A percentile compares a stretch with the other conserved stretches of the same genome.
Conservation (phyloP, 2,329 filamentous ascomycete genomes). For the Microcyclosporella mali region DNA sequence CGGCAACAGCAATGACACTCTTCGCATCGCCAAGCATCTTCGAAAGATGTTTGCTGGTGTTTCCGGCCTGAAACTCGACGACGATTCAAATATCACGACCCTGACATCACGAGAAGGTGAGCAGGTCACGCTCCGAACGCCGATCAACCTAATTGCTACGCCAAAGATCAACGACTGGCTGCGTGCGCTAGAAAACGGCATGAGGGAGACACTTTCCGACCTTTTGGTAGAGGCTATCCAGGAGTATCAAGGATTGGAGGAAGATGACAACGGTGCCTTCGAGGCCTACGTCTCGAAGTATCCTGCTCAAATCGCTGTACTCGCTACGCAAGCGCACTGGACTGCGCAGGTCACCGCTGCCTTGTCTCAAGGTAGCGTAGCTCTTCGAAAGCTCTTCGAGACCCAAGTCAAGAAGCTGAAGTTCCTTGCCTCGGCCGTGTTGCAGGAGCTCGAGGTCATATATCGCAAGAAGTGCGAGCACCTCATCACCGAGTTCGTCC, state of each 20-base stretch:
- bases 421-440: slow-evolving; percentile 78
- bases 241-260: slow-evolving; percentile 64
- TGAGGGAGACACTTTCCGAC: slow-evolving; percentile 91
- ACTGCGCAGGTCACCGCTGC: slow-evolving; percentile 78
- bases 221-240: slow-evolving; percentile 79
- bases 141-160: slow-evolving; percentile 86
- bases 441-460: slow-evolving; percentile 81
- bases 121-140: slow-evolving; percentile 76
- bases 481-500: slow-evolving; percentile 96
- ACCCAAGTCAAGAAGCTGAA: slow-evolving; percentile 79
- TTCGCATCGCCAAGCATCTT: slow-evolving; percentile 96
- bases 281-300: slow-evolving; percentile 75
- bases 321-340: slow-evolving; percentile 92
- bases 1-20: slow-evolving; percentile 95
- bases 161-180: slow-evolving; percentile 99
- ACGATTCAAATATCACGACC: slow-evolving; percentile 80
- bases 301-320: slow-evolving; percentile 89
- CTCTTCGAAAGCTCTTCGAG: slow-evolving; percentile 65
- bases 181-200: slow-evolving; percentile 81
- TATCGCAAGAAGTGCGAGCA: slow-evolving; percentile 96
- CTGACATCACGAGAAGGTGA: slow-evolving; percentile 96
- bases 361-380: slow-evolving; percentile 64
- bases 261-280: slow-evolving; percentile 64
- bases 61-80: slow-evolving; percentile 82
- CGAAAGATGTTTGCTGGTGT: slow-evolving; percentile 99